Evolutionary conservation across 1,139 yeast species (phyloP), one percentile per base, ranked within the genome.

Genomic region (Zygoascus meyerae): DNA sequence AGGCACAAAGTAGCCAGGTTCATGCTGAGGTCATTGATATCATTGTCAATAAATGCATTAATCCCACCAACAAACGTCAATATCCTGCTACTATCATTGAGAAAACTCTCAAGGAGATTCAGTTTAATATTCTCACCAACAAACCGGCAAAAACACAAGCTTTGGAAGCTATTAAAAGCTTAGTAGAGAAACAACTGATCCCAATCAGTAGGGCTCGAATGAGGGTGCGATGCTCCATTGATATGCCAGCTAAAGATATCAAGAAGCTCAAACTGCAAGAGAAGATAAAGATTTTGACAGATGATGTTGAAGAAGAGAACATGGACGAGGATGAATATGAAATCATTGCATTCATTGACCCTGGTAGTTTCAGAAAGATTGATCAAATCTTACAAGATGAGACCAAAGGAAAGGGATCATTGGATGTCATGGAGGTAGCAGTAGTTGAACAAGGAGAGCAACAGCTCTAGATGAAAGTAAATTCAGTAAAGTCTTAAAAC

Each of bases 141-240:
- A 85, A 84, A 57, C 75, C 87, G 1, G 86, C 96, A 32, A 92
- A 92, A 65, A 73, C 78, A 8, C 97, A 89, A 63, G 97, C 97
- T 0, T 69, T 94, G 46, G 97, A 92, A 50, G 97, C 95, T 3
- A 90, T 94, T 55, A 86, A 80, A 61, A 64, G 84, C 46, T 70
- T 92, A 45, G 83, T 86, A 7, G 78, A 81, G 34, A 77, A 78
- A 57, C 97, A 92, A 63, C 71, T 89, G 40, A 83, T 92, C 36
- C 97, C 98, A 9, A 90, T 92, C 52, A 95, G 89, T 0, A 75
- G 98, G 56, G 97, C 98, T 0, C 84, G 85, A 59, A 92, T 92
- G 98, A 82, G 87, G 67, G 75, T 92, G 28, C 79, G 82, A 56
- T 35, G 44, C 14, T 71, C 86, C 11, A 66, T 74, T 0, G 62